These are phyloP conservation scores for Silene noctiflora DNA, from an alignment of 179 eudicot species.

Conservation along the genomic window DNA sequence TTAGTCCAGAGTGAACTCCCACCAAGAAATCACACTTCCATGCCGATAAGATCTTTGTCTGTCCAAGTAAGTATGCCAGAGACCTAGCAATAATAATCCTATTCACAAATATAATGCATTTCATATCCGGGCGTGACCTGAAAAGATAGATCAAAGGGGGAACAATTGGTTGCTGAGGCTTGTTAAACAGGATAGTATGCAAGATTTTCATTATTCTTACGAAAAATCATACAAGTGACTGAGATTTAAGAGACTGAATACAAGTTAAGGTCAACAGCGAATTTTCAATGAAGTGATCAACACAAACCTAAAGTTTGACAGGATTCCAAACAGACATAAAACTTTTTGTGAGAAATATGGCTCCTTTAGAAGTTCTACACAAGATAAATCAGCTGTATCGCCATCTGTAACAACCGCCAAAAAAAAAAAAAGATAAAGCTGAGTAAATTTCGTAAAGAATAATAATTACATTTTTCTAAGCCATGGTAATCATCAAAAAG, in stretches of 20 bases:
- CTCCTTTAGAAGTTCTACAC: constrained; percentile 49
- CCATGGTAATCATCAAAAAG: neutral
- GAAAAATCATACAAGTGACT: neutral
- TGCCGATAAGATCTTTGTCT: constrained; percentile 52
- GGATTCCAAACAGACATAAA: constrained; percentile 59
- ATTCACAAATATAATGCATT: constrained; percentile 88
- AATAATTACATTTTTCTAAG: neutral
- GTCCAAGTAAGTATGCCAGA: constrained; percentile 56
- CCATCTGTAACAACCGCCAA: constrained; percentile 40
- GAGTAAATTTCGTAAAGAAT: neutral
- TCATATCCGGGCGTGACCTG: constrained; percentile 90
- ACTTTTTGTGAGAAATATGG: constrained; percentile 81
- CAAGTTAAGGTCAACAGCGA: neutral
- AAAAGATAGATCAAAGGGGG: constrained; percentile 27
- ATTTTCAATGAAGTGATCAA: constrained; percentile 13
- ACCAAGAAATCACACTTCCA: constrained; percentile 79
- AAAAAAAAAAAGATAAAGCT: constrained; percentile 10
- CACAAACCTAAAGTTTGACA: constrained; percentile 75
- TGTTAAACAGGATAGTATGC: neutral
- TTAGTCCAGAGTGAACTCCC: constrained; percentile 76
- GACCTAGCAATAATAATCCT: constrained; percentile 85
- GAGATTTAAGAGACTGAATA: neutral
- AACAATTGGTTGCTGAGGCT: neutral
- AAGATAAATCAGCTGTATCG: constrained; percentile 42
- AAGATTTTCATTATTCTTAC: neutral